phyloP scores from a whole-genome alignment of 148 eudicot genomes.

The Rhododendron henanense region DNA sequence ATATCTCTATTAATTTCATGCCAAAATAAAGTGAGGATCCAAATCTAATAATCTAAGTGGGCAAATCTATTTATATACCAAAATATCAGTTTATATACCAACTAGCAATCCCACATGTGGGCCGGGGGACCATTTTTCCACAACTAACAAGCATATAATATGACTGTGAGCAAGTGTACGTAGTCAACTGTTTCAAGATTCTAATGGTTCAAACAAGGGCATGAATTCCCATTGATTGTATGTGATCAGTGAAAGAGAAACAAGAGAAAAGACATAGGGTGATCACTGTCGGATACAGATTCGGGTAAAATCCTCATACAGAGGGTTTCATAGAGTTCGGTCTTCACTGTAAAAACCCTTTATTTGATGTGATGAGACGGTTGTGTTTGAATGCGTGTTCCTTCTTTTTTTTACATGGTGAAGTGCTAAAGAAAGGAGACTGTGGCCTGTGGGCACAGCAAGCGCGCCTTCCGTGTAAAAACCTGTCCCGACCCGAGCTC shows the following conservation, averaged over 20 bases:
- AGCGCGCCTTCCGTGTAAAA: too few relatives aligned
- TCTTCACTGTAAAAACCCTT: neutral
- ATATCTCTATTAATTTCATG: neutral
- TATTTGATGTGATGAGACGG: neutral
- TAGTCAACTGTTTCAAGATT: neutral
- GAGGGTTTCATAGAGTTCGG: neutral
- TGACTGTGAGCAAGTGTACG: neutral
- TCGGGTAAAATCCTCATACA: neutral
- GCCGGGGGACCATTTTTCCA: neutral
- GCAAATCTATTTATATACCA: neutral
- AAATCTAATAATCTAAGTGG: conserved; percentile 1
- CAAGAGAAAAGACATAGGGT: neutral
- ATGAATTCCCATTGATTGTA: neutral
- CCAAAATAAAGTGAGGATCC: neutral
- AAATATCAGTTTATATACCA: neutral
- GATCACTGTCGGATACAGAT: neutral
- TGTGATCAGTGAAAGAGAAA: neutral
- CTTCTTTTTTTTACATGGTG: neutral
- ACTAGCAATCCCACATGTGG: neutral
- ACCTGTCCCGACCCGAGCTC: neutral
- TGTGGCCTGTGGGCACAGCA: neutral
- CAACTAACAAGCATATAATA: neutral
- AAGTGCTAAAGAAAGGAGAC: neutral
- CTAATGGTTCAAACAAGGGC: neutral
- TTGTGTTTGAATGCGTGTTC: neutral